Base-by-base conservation (phyloP, 768 basidiomycete species). In the Mycena polygramma region DNA sequence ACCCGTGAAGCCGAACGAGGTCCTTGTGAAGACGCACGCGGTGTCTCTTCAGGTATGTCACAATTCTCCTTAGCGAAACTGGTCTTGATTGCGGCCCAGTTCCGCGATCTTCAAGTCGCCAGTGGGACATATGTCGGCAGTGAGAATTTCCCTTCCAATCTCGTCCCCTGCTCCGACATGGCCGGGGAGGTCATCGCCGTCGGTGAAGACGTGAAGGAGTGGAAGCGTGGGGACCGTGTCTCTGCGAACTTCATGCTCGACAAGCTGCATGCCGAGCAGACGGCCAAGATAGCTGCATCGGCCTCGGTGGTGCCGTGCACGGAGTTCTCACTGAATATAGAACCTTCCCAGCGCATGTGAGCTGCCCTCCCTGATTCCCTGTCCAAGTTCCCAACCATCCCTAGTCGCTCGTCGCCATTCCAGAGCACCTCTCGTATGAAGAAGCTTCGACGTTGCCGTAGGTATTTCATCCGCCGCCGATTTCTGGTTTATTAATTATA, bases 401-500 rank as follows among this genome's bases (percentile, higher is more conserved):
- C 3, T 54, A 88, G 87, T 82, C 83, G 0, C 78, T 91, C 39
- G 84, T 91, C 35, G 69, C 74, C 51, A 81, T 91, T 68, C 89
- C 92, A 0, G 78, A 85, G 11, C 86, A 90, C 75, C 82, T 92
- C n/a, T 85, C 84, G 1, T 91, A 87, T 72, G 87, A 89, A 69
- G 89, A 93, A 75, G 92, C 87, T 0, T 88, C 91, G 0, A 90
- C 90, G 26, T 80, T 93, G 7, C 88, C 90, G 82, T 91, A 74
- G 37, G 85, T 78, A 15, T 20, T 7, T 6, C 6, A 30, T 30
- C 30, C 30, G 30, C 30, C 30, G 30, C 37, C 51, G 9, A 14
- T n/a, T n/a, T 19, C 41, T 30, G 30, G 3, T 30, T 2, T 20
- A 57, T 7, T 48, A 22, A 67, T 24, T 51, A 8, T 24, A 2